Base-by-base conservation (phyloP, 768 basidiomycete species). In the Scleroderma bovista region DNA sequence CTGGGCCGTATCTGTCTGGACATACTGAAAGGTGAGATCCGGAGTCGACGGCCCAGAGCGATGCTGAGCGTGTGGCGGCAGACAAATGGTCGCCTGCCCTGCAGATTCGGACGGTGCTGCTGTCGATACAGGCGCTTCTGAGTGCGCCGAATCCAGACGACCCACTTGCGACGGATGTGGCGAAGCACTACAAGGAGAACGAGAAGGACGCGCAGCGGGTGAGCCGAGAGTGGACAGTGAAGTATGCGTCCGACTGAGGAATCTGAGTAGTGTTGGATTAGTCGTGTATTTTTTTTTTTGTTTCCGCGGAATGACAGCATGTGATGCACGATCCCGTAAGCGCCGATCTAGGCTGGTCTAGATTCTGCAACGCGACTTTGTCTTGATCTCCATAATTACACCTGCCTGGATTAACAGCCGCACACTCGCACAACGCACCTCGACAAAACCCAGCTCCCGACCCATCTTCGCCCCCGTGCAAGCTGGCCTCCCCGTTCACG, bases 71-170 rank as follows among this genome's bases (percentile, higher is more conserved):
- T 44, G 47, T 3, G 33, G 48, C 19, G 52, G n/a, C 60, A 93
- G 96, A 99, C 71, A 98, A 98, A 76, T 99, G 96, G 96, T 96
- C 93, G 10, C 96, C 96, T 17, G 96, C 96, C 0, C 77, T 99
- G 16, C 96, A 99, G 68, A 99, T 99, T 71, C 86, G 96, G 58
- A 99, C 96, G 2, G 96, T 99, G 45, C 75, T 99, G 50, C 79
- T 99, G 45, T 97, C 95, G 36, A 79, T 99, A 63, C 96, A 99
- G 70, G 96, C 96, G n/a, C 75, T 99, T 41, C 76, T 99, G 38
- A 90, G 87, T 55, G 86, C 96, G 1, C 96, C 96, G 2, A 99
- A 99, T 70, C 96, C 96, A 1, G 93, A 95, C 60, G 93, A 95
- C 62, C 93, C 93, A 5, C 79, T 95, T 23, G 93, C 93, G 31